Base-by-base conservation (phyloP, 345 rosid species). In the Acer campestre region DNA sequence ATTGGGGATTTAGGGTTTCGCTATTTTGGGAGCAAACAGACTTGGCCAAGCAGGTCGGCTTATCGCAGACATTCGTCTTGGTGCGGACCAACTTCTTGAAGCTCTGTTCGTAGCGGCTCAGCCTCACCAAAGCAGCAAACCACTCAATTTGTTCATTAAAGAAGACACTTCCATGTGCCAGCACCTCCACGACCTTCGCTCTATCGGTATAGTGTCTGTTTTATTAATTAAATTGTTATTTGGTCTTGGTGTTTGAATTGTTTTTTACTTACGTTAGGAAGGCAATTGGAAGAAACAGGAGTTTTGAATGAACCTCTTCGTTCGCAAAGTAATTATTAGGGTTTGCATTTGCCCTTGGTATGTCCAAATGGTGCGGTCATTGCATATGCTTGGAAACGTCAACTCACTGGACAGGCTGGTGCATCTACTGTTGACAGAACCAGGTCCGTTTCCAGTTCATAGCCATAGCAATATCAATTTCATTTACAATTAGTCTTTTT, bases 381-480 rank as follows among this genome's bases (percentile, higher is more conserved):
- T 9, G 99, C 97, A 0, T 96, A 96, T 81, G 97, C 99, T 67
- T 94, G 99, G 98, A 96, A 96, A 75, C 89, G 99, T 10, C 99
- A 96, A 70, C 93, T 96, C 9, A 97, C 98, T 17, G 98, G 99
- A 18, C 99, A 96, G 85, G 99, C 98, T 66, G 99, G 99, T 82
- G 98, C 99, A 3, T 93, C 99, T 80, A 97, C 99, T 42, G 99
- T 96, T 40, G 99, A 96, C 78, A 86, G 98, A 82, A 90, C 98
- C 67, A 92, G 99, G 98, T 92, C 76, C n/a, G n/a, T 49, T 73
- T 61, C 27, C 0, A 8, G 44, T 42, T 25, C 9, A 3, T 63
- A 17, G 48, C 23, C 58, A 74, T 48, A 46, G 1, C 38, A 48
- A 27, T 6, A 31, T 68, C 2, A 48, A 29, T 49, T 27, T 29